These are phyloP conservation scores for Ascocoryne sarcoides DNA, from an alignment of 2,329 filamentous ascomycete genomes.

Conservation along the genomic window DNA sequence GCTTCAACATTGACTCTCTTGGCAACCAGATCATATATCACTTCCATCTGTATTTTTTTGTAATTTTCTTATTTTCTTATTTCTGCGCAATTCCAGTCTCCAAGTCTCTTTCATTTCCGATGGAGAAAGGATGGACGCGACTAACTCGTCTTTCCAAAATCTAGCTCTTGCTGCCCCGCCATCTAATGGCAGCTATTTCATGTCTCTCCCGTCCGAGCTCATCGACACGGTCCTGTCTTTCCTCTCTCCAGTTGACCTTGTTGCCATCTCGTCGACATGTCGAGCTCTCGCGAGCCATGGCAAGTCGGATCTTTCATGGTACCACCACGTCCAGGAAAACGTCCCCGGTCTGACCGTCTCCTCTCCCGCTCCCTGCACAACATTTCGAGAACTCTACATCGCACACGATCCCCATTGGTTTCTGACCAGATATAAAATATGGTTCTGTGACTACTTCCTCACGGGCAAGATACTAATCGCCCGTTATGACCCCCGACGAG, in stretches of 20 bases:
- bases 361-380: constrained; percentile 48
- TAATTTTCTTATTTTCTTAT: too few species aligned
- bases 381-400: constrained; percentile 63
- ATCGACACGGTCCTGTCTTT: constrained; percentile 62
- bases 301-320: constrained; percentile 63
- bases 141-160: neutral
- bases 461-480: constrained; percentile 67
- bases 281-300: constrained; percentile 50
- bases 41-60: too few species aligned
- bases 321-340: constrained; percentile 57
- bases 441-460: constrained; percentile 71
- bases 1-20: too few species aligned
- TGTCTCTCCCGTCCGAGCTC: constrained; percentile 64
- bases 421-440: constrained; percentile 67
- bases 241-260: constrained; percentile 57
- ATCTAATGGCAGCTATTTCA: constrained; percentile 27
- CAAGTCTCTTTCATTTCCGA: too few species aligned
- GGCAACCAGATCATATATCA: too few species aligned
- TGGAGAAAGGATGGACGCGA: too few species aligned
- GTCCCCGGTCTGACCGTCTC: constrained; percentile 48
- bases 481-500: constrained; percentile 65
- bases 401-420: constrained; percentile 81
- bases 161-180: neutral
- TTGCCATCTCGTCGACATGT: constrained; percentile 51
- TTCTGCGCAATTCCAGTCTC: too few species aligned